Evolutionary conservation across 1,284 basidiomycete genomes (phyloP), one percentile per base, ranked within the genome.

Genomic region (Porogramme epimiltina): DNA sequence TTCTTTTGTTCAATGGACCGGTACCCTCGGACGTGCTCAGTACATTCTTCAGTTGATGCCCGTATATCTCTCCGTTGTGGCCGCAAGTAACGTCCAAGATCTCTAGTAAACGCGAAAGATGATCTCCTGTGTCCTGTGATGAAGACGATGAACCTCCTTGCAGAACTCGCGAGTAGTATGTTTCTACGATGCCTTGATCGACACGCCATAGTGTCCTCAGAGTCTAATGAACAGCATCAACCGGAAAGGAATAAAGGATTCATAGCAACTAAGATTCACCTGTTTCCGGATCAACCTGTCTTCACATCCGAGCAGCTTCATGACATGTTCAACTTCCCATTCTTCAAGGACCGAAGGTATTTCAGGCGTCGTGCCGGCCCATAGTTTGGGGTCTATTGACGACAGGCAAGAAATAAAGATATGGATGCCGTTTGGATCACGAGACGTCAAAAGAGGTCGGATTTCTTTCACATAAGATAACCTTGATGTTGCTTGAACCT

Each of bases 241-340:
- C n/a, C 20, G 4, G 22, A 3, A 13, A 16, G 34, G 4, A 13
- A 36, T 19, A 2, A 4, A 5, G 22, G 16, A 19, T 28, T 16
- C n/a, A n/a, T n/a, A n/a, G n/a, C n/a, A 31, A 13, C 4, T 18
- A 5, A 15, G 6, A 39, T 24, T 28, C 15, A 86, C 89, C 74
- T 76, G 82, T 48, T 68, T 74, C 47, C 87, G 76, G 41, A 89
- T 79, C n/a, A 74, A 60, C 11, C 65, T 57, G 65, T 91, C 89
- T 2, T 73, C 65, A 4, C 79, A 82, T 52, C 83, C 78, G 22
- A 91, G 69, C 19, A 86, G 68, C 51, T 75, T 76, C 79, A 91
- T 85, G 22, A 91, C 73, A 31, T 74, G 72, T 52, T 85, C 84
- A 26, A 91, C 88, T 52, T 91, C 88, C 76, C 77, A 78, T 49